Conservation (phyloP, 139 green algal species). For the Closterium sp. region DNA sequence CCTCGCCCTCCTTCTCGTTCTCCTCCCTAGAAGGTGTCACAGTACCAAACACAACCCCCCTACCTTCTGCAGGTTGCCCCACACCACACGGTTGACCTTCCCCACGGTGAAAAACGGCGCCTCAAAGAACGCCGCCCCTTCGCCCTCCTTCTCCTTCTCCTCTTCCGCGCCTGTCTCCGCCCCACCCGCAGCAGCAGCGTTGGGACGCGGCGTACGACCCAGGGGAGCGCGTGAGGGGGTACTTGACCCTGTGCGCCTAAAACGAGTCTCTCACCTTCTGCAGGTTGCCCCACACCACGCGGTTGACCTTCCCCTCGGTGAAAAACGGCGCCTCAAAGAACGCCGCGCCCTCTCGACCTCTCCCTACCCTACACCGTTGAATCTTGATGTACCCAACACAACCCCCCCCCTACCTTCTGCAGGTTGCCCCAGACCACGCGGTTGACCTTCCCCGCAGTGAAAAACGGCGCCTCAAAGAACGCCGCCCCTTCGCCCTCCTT, state of each 20-base stretch:
- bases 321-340: neutral
- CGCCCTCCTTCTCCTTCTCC: too few species aligned
- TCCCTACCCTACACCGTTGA: too few species aligned
- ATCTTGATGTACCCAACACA: too few species aligned
- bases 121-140: neutral
- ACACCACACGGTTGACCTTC: neutral
- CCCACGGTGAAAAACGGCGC: too few species aligned
- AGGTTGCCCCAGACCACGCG: neutral
- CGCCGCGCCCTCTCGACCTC: too few species aligned
- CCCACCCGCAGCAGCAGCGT: neutral
- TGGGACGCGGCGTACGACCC: neutral
- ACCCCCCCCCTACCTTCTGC: too few species aligned
- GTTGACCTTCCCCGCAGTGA: neutral
- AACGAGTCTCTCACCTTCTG: neutral
- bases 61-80: neutral
- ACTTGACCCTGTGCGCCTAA: neutral
- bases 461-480: neutral
- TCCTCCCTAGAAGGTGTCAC: too few species aligned
- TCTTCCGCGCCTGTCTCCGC: neutral
- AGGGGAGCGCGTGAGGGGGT: neutral
- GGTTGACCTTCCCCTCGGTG: neutral
- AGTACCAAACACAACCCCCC: neutral
- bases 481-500: neutral
- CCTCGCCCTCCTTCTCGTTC: too few species aligned
- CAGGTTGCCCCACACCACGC: neutral